These are phyloP conservation scores for Eremochloa ophiuroides DNA, from an alignment of 176 grass and related monocot species.

Conservation along the genomic window DNA sequence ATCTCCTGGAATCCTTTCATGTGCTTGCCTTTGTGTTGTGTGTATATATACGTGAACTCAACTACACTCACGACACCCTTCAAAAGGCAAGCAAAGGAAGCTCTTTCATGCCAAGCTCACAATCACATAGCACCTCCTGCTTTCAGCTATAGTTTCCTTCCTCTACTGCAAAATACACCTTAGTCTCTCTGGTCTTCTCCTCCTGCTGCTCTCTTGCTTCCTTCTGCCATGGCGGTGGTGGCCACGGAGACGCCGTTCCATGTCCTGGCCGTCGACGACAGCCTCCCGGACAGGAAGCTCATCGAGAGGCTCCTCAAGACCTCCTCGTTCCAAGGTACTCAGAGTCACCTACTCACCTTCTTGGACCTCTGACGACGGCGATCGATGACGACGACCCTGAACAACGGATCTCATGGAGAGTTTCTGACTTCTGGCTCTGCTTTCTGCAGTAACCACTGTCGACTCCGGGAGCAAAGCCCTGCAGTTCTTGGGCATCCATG, in stretches of 20 bases:
- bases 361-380: neutral
- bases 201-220: neutral
- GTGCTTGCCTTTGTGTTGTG: too few species aligned
- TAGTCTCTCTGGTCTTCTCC: too few species aligned
- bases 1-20: too few species aligned
- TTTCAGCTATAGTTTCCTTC: too few species aligned
- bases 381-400: neutral
- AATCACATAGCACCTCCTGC: too few species aligned
- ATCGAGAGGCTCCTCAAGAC: conserved; percentile 90
- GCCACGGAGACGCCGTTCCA: conserved; percentile 56
- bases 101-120: too few species aligned
- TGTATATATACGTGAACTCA: too few species aligned
- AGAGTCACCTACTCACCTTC: too few species aligned
- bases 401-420: neutral
- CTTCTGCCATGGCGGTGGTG: conserved; percentile 41
- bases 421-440: neutral
- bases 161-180: too few species aligned
- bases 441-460: conserved; percentile 59
- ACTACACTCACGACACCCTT: too few species aligned
- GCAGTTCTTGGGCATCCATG: conserved; percentile 67
- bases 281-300: conserved; percentile 78
- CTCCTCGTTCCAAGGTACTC: conserved; percentile 56
- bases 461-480: conserved; percentile 89
- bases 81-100: too few species aligned
- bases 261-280: conserved; percentile 85